Evolutionary conservation across 495 filamentous ascomycete species (phyloP).

Genomic region (Penicillium ochrochloron): DNA sequence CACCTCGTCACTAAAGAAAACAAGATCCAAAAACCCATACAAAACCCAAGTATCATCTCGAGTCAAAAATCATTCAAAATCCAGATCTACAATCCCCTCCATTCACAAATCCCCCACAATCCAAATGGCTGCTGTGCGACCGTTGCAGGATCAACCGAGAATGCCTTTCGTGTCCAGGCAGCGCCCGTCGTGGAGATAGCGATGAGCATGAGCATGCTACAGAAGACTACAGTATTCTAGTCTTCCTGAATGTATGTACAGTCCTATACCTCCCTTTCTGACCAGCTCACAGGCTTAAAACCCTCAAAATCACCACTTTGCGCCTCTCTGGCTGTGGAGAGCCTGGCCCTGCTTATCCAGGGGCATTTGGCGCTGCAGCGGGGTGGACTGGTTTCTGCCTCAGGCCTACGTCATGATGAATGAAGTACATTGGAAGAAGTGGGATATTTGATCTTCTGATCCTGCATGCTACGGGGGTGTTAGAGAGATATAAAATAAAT

Average conservation of each 20-base stretch:
- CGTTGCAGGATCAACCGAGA: not conserved
- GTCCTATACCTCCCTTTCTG: not conserved
- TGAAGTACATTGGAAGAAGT: not conserved
- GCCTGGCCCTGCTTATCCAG: not conserved
- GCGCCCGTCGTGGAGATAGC: not conserved
- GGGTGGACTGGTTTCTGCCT: conserved; percentile 2
- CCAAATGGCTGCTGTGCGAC: not conserved
- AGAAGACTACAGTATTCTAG: not conserved
- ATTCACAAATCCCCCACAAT: not conserved
- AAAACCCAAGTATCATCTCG: not conserved
- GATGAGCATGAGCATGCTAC: not conserved
- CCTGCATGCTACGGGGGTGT: not conserved
- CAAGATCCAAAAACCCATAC: not conserved
- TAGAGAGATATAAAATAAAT: not conserved
- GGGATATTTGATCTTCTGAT: conserved; percentile 8
- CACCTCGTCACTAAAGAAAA: not conserved
- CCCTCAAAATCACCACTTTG: not conserved
- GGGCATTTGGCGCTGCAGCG: not conserved
- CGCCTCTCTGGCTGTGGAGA: not conserved
- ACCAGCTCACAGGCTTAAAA: not conserved
- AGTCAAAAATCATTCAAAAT: not conserved
- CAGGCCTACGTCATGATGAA: conserved; percentile 3
- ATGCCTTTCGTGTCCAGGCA: conserved; percentile 2
- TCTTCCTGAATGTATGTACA: not conserved
- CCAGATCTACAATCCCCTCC: not conserved